Conservation (phyloP, 371 early-diverging fungal species). For the Chytridium lagenaria region DNA sequence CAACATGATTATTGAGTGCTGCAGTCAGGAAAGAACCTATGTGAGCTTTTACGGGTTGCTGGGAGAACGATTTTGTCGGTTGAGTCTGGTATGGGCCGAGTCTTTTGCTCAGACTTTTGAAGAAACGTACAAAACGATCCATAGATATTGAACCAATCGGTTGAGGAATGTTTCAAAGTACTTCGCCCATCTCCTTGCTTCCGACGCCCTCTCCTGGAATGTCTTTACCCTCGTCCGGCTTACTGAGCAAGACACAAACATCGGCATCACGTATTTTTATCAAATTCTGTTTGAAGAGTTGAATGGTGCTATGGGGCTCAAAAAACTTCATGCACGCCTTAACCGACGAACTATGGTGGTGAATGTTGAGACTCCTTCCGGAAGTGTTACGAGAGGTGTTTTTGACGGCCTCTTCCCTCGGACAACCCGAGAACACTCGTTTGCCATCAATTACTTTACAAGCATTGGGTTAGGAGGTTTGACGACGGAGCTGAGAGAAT, state of each 20-base stretch:
- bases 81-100: conserved; percentile 81
- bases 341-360: conserved; percentile 55
- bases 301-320: conserved; percentile 82
- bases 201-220: conserved; percentile 88
- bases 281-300: conserved; percentile 94
- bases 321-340: conserved; percentile 77
- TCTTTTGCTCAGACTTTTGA: conserved; percentile 79
- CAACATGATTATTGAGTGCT: conserved; percentile 97
- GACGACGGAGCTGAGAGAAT: conserved; percentile 91
- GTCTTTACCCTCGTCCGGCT: conserved; percentile 79
- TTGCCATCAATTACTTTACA: conserved; percentile 98
- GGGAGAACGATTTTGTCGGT: conserved; percentile 92
- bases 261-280: conserved; percentile 95
- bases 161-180: conserved; percentile 91
- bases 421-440: conserved; percentile 88
- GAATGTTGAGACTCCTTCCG: conserved; percentile 41
- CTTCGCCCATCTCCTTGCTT: conserved; percentile 87
- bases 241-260: conserved; percentile 92
- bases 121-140: conserved; percentile 87
- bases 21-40: conserved; percentile 94
- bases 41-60: conserved; percentile 91
- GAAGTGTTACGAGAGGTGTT: conserved; percentile 49
- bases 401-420: conserved; percentile 90
- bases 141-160: conserved; percentile 92
- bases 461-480: conserved; percentile 91